Percentiles rank a stretch among this genome's conserved stretches.
Evolutionary conservation across 2,329 filamentous ascomycete genomes (phyloP).

Genomic region (Plectosphaerella cucumerina): DNA sequence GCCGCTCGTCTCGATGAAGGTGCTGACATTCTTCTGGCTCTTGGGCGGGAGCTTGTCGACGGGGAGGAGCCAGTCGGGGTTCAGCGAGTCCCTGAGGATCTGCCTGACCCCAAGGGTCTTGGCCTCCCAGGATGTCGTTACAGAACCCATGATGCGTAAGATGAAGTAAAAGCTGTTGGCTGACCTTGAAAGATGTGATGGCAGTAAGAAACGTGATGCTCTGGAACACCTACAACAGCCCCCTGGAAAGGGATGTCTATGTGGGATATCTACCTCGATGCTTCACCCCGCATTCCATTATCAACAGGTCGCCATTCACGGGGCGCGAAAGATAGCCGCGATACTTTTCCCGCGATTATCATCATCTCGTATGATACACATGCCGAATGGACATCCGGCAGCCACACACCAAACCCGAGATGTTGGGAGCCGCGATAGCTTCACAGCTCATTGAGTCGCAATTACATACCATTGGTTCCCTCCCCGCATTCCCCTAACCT

Average conservation of each 20-base stretch:
- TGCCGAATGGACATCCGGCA: too few species aligned
- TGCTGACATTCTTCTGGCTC: slow-evolving; percentile 1
- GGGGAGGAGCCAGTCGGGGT: slow-evolving; percentile 1
- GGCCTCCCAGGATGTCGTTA: slow-evolving; percentile 2
- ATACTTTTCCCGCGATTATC: too few species aligned
- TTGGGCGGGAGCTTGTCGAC: background rate
- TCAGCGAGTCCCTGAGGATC: slow-evolving; percentile 4
- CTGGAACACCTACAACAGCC: background rate
- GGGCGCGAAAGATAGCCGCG: too few species aligned
- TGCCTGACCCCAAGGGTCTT: slow-evolving; percentile 2
- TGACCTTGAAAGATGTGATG: background rate
- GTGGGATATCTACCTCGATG: background rate
- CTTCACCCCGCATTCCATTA: background rate
- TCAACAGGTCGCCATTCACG: too few species aligned
- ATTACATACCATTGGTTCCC: too few species aligned
- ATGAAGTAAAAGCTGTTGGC: background rate
- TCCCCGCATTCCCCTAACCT: too few species aligned
- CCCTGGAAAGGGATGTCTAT: too few species aligned
- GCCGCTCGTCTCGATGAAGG: slow-evolving; percentile 13
- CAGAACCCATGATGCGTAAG: background rate
- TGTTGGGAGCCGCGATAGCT: too few species aligned
- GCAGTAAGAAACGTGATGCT: background rate
- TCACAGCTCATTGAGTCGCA: too few species aligned
- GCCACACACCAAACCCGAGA: too few species aligned
- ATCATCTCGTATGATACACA: too few species aligned